Percentiles rank a stretch among this genome's conserved stretches.
Conservation (phyloP, 257 asterid species). For the Plantago major region DNA sequence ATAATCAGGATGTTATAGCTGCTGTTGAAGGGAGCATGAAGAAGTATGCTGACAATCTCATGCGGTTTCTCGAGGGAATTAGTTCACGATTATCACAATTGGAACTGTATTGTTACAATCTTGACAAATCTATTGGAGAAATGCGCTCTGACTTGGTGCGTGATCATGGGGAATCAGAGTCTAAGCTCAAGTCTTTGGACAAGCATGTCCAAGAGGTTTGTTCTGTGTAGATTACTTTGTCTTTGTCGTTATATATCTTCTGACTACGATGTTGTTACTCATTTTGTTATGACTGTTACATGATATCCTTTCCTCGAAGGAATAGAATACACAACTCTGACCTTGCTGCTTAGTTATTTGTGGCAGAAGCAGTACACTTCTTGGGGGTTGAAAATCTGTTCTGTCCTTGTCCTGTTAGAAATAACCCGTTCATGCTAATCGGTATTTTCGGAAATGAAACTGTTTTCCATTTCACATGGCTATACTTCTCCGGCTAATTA, state of each 20-base stretch:
- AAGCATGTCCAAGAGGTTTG: slow-evolving; percentile 88
- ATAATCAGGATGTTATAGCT: slow-evolving; percentile 57
- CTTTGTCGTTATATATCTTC: slow-evolving; percentile 5
- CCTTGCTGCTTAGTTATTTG: no score
- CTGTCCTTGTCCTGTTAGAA: no score
- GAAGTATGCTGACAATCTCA: slow-evolving; percentile 76
- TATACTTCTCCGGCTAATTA: no score
- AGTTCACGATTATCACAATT: slow-evolving; percentile 91
- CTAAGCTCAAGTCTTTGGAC: slow-evolving; percentile 76
- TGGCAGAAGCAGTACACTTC: no score
- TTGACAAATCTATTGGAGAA: slow-evolving; percentile 88
- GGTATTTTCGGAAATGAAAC: no score
- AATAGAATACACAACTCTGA: no score
- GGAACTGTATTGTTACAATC: slow-evolving; percentile 84
- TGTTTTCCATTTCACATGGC: no score
- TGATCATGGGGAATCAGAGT: slow-evolving; percentile 70
- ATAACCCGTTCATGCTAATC: no score
- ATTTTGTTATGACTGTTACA: slow-evolving; percentile 1
- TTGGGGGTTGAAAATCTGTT: no score
- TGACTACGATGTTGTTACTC: neutral
- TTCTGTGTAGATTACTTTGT: neutral
- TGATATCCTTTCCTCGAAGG: neutral
- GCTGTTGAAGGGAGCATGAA: slow-evolving; percentile 73
- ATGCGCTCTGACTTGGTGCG: slow-evolving; percentile 78
- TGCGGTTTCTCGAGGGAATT: slow-evolving; percentile 94